phyloP scores from a whole-genome alignment of 176 grass and related monocot species.

The Rhipidocladum racemiflorum region DNA sequence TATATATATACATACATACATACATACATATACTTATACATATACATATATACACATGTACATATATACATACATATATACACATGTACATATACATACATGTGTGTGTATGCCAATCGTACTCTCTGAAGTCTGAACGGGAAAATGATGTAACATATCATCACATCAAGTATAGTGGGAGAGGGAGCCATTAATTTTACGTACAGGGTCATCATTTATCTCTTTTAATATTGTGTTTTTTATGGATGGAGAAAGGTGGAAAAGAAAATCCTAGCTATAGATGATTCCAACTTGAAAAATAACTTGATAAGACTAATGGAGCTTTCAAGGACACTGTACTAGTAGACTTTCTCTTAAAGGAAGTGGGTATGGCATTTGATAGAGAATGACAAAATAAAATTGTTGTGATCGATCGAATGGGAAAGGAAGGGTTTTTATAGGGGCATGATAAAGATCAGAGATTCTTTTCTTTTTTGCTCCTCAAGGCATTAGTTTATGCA shows the following conservation, averaged over 20 bases:
- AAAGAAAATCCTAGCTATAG: slow-evolving; percentile 21
- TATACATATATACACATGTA: too few relatives aligned
- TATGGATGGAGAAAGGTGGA: slow-evolving; percentile 20
- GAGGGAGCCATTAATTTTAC: not conserved
- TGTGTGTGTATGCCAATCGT: not conserved
- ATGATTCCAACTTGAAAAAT: slow-evolving; percentile 36
- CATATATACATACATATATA: too few relatives aligned
- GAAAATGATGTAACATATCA: slow-evolving; percentile 9
- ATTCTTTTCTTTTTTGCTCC: not conserved
- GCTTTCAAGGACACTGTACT: slow-evolving; percentile 49
- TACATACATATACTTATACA: too few relatives aligned
- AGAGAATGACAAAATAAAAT: slow-evolving; percentile 26
- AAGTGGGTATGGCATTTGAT: slow-evolving; percentile 41
- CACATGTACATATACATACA: too few relatives aligned
- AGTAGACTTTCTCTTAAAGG: slow-evolving; percentile 53
- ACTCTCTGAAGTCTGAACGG: not conserved
- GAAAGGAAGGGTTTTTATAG: slow-evolving; percentile 11
- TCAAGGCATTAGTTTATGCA: not conserved
- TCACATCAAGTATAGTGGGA: slow-evolving; percentile 15
- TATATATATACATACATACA: too few relatives aligned
- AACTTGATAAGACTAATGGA: slow-evolving; percentile 35
- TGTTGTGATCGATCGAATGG: slow-evolving; percentile 9
- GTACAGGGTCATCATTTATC: not conserved
- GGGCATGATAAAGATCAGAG: not conserved
- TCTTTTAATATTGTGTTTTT: slow-evolving; percentile 11